phyloP scores from a whole-genome alignment of 345 rosid species.

The Brassica juncea region DNA sequence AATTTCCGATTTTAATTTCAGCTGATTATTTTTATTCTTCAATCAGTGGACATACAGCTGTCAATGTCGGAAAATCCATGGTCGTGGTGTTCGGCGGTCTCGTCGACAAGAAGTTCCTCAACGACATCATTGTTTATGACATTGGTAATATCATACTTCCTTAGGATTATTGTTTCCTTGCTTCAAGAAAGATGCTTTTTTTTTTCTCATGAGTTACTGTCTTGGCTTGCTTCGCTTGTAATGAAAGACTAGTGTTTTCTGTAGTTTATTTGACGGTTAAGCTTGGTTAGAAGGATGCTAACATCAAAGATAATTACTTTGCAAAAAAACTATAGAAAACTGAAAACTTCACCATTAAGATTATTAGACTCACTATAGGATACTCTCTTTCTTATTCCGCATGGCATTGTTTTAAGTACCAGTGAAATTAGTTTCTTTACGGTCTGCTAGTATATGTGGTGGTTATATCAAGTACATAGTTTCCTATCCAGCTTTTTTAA shows the following conservation, averaged over 20 bases:
- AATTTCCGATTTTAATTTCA: not conserved
- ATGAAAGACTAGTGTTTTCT: too few species aligned
- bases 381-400: not conserved
- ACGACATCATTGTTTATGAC: constrained; percentile 72
- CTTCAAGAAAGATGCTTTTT: not conserved
- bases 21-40: constrained; percentile 7
- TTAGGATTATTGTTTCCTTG: not conserved
- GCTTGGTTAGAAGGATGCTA: not conserved
- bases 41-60: constrained; percentile 84
- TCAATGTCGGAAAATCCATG: constrained; percentile 75
- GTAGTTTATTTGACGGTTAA: not conserved
- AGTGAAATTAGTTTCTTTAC: constrained; percentile 1
- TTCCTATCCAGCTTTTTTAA: too few species aligned
- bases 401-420: not conserved
- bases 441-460: not conserved
- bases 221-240: too few species aligned
- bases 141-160: constrained; percentile 48
- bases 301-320: constrained; percentile 5
- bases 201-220: not conserved
- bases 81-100: constrained; percentile 89
- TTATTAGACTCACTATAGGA: not conserved
- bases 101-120: constrained; percentile 73
- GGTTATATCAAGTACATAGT: not conserved
- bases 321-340: not conserved
- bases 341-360: constrained; percentile 5